Evolutionary conservation across 2,329 filamentous ascomycete species (phyloP), one percentile per base, ranked within the genome.

Genomic region (Hypocreales sp.): DNA sequence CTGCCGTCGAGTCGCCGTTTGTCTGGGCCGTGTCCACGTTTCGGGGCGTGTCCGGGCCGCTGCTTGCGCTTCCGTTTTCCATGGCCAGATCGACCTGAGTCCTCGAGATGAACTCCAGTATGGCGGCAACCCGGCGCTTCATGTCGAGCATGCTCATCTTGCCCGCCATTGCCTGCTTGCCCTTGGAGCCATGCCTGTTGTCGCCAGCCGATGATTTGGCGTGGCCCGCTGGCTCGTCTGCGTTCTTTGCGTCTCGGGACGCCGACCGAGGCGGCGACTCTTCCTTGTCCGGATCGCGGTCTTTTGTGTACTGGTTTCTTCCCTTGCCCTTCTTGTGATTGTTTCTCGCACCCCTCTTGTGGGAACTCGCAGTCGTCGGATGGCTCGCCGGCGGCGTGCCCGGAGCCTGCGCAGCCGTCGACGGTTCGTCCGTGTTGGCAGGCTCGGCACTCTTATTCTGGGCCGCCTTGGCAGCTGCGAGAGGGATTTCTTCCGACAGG

Each of bases 141-240:
- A 92, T 84, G 45, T 93, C 84, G 33, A 76, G 76, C 74, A 92
- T 80, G 16, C 75, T 86, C 31, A 84, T 70, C 48, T 80, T 83
- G 38, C 67, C 73, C 49, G 66, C 67, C 26, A 61, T 59, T 31
- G 58, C 40, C 4, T 43, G 50, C 40, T 67, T 67, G 18, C 57
- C 54, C 41, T 69, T 72, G 31, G 58, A 58, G 39, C 47, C 44
- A 25, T 67, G 60, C 37, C 74, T 77, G 38, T 61, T 52, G 25
- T 71, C 62, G 24, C 55, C 47, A 17, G 53, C 26, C 3, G 35
- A 38, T 26, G 35, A 38, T 33, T 48, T 65, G 31, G 41, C 42
- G 33, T 58, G 48, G 12, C 39, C 42, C 15, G 36, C 40, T 18
- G 47, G 31, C 20, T 52, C 51, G 20, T 58, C 57, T 8, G 40